Percentiles rank a stretch among this genome's conserved stretches.
Evolutionary conservation across 345 rosid species (phyloP).

Genomic region (Hirschfeldia incana): DNA sequence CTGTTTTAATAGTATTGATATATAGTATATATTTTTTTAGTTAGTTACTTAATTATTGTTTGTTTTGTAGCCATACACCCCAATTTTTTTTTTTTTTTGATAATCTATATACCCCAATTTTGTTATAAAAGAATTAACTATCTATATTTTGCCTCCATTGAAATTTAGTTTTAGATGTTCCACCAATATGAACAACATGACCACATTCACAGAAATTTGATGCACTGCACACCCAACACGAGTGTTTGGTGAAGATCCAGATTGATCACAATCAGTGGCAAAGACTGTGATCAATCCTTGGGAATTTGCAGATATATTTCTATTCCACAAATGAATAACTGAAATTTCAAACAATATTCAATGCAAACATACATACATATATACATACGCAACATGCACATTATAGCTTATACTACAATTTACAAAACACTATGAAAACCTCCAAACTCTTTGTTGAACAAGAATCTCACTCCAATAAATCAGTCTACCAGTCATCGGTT

Average conservation of each 20-base stretch:
- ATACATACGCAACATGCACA: conserved; percentile 5
- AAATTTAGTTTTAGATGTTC: neutral
- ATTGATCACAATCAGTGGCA: too few species aligned
- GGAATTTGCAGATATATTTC: too few species aligned
- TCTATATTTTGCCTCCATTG: neutral
- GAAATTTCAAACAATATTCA: conserved; percentile 15
- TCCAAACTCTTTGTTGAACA: conserved; percentile 14
- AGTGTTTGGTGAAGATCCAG: too few species aligned
- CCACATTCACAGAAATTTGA: neutral
- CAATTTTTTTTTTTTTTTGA: too few species aligned
- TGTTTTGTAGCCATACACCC: too few species aligned
- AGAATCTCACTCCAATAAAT: conserved; percentile 3
- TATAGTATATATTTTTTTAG: too few species aligned
- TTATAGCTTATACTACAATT: neutral
- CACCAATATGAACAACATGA: neutral
- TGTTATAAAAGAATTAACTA: too few species aligned
- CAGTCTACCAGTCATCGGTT: conserved; percentile 18
- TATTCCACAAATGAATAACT: neutral
- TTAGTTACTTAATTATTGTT: too few species aligned
- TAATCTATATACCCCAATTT: too few species aligned
- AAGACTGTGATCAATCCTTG: too few species aligned
- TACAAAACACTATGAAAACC: neutral
- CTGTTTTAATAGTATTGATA: too few species aligned
- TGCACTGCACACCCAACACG: neutral
- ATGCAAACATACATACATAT: conserved; percentile 1